Percentiles rank a stretch among this genome's conserved stretches.
Evolutionary conservation across 2,329 filamentous ascomycete species (phyloP).

Genomic region (Trichophyton schoenleinii): DNA sequence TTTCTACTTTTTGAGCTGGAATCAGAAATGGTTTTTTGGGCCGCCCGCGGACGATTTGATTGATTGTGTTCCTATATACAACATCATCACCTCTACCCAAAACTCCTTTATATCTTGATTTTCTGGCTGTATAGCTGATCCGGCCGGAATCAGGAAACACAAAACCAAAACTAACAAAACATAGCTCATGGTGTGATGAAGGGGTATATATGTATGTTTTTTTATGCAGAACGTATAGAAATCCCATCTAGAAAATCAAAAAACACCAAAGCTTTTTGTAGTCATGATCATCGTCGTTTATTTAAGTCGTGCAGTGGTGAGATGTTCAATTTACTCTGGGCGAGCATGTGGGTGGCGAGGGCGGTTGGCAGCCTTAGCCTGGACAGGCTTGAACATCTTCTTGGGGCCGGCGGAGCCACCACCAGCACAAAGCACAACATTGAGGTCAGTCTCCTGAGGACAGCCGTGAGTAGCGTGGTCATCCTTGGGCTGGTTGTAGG

Average conservation of each 20-base stretch:
- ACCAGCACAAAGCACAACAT: constrained; percentile 22
- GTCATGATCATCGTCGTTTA: background rate
- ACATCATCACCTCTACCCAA: background rate
- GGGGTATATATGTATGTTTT: background rate
- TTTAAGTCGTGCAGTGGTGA: background rate
- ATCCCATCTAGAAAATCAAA: background rate
- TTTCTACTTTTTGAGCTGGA: background rate
- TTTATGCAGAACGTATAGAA: background rate
- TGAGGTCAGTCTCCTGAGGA: constrained; percentile 23
- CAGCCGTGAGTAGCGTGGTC: constrained; percentile 33
- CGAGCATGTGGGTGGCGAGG: constrained; percentile 11
- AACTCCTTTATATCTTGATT: background rate
- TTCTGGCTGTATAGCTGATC: background rate
- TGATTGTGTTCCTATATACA: constrained; percentile 1
- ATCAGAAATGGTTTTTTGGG: background rate
- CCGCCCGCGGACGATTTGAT: constrained; percentile 1
- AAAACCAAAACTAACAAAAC: background rate
- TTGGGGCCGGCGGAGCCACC: constrained; percentile 5
- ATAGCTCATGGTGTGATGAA: background rate
- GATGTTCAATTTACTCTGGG: background rate
- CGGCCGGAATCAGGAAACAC: constrained; percentile 2
- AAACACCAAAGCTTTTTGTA: background rate
- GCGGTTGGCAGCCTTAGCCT: background rate
- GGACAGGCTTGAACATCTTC: constrained; percentile 6
- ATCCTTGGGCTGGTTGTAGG: constrained; percentile 30